Evolutionary conservation across 306 rosid species (phyloP).

Genomic region (Citrullus colocynthis): DNA sequence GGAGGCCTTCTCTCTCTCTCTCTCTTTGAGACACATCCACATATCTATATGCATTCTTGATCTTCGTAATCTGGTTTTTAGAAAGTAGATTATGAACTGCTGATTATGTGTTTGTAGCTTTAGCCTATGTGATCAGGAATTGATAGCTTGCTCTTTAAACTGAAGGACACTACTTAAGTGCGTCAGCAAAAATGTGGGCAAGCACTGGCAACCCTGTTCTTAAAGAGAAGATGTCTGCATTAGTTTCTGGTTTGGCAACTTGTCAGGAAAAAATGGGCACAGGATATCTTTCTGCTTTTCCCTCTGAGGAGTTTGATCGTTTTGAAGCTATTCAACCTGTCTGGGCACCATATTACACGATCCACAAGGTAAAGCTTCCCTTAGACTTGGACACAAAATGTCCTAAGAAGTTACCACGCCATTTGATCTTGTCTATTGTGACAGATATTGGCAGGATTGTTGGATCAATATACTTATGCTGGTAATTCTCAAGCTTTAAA

Average conservation of each 20-base stretch:
- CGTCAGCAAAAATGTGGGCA: constrained; percentile 82
- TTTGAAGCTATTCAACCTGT: constrained; percentile 38
- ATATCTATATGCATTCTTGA: too few relatives aligned
- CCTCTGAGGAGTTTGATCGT: constrained; percentile 56
- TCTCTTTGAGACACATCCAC: background rate
- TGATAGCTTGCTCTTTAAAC: constrained; percentile 17
- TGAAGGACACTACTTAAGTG: constrained; percentile 92
- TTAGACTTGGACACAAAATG: background rate
- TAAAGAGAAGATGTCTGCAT: constrained; percentile 42
- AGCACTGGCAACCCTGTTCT: constrained; percentile 46
- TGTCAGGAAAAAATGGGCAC: constrained; percentile 69
- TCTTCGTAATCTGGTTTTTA: too few relatives aligned
- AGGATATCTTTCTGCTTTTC: constrained; percentile 92
- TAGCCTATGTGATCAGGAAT: constrained; percentile 7
- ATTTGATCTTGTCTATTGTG: constrained; percentile 6
- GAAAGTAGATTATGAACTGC: too few relatives aligned
- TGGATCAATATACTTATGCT: constrained; percentile 67
- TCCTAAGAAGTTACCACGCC: background rate
- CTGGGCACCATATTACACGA: constrained; percentile 99
- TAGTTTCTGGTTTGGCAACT: constrained; percentile 37
- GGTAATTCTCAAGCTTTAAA: constrained; percentile 49
- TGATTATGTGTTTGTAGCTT: background rate
- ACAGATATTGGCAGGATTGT: constrained; percentile 78
- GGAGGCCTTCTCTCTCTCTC: background rate
- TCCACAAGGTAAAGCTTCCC: constrained; percentile 62